Conservation (phyloP, 2,329 filamentous ascomycete genomes). For the Beauveria asiatica region DNA sequence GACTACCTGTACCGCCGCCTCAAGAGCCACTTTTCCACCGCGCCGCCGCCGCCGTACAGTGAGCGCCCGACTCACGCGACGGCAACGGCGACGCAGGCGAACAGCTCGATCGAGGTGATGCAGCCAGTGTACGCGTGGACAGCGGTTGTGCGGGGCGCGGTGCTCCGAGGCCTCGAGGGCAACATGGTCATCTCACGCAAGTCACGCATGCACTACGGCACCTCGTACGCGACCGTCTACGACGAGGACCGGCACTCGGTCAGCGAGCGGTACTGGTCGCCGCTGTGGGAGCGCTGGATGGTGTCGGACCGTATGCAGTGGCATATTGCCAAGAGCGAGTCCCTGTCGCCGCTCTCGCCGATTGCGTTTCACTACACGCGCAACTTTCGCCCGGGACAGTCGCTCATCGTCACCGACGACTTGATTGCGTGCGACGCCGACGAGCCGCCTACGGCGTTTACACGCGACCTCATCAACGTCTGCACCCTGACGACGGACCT, state of each 20-base stretch:
- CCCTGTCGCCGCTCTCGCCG: constrained; percentile 63
- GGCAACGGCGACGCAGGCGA: constrained; percentile 35
- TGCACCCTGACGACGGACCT: constrained; percentile 77
- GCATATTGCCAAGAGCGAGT: constrained; percentile 75
- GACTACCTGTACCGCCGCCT: constrained; percentile 66
- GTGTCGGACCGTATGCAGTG: constrained; percentile 77
- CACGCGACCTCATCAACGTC: constrained; percentile 57
- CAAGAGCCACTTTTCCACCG: constrained; percentile 57
- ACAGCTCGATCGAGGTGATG: constrained; percentile 65
- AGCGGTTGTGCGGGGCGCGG: constrained; percentile 68
- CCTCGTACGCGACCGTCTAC: constrained; percentile 72
- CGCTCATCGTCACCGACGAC: constrained; percentile 70
- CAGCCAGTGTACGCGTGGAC: constrained; percentile 78
- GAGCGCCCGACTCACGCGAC: constrained; percentile 61
- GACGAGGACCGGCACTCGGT: constrained; percentile 67
- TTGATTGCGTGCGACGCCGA: constrained; percentile 68
- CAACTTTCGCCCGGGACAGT: constrained; percentile 73
- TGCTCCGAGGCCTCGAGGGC: constrained; percentile 65
- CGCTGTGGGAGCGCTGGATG: constrained; percentile 76
- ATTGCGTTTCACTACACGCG: constrained; percentile 80
- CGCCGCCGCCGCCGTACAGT: constrained; percentile 54
- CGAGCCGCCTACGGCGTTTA: constrained; percentile 51
- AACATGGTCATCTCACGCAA: constrained; percentile 71
- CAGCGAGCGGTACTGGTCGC: constrained; percentile 69
- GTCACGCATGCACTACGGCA: constrained; percentile 70